These are phyloP conservation scores for Dictyostelium firmibasis DNA, from an alignment of 78 protist genomes.

Conservation along the genomic window DNA sequence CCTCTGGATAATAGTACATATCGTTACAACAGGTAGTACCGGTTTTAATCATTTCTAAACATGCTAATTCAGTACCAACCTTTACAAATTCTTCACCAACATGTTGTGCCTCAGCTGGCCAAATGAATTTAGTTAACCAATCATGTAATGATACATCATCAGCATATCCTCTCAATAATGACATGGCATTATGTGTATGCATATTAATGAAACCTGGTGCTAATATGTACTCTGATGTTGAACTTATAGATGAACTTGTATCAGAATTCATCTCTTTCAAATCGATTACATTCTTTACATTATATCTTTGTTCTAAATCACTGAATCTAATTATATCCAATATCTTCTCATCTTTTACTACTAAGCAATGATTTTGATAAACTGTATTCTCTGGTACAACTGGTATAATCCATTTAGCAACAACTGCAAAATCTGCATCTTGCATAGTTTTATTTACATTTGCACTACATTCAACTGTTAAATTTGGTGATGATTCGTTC, in stretches of 20 bases:
- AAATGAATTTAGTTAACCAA: constrained; percentile 76
- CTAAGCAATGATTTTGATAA: constrained; percentile 55
- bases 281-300: constrained; percentile 15
- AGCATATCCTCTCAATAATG: constrained; percentile 75
- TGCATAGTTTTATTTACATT: neutral
- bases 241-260: neutral
- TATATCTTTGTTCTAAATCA: constrained; percentile 30
- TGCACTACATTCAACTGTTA: neutral
- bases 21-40: constrained; percentile 88
- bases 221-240: constrained; percentile 42
- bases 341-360: constrained; percentile 38
- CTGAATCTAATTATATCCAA: constrained; percentile 33
- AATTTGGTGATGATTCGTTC: neutral
- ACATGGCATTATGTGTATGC: constrained; percentile 82
- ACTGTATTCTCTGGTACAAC: constrained; percentile 48
- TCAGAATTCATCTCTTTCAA: constrained; percentile 9
- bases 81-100: constrained; percentile 66
- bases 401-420: constrained; percentile 81
- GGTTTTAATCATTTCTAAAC: constrained; percentile 82
- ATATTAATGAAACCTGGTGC: constrained; percentile 81
- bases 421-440: constrained; percentile 50
- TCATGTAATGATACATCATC: constrained; percentile 73
- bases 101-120: constrained; percentile 82
- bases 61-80: constrained; percentile 77
- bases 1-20: constrained; percentile 84